Base-by-base conservation (phyloP, 2,329 filamentous ascomycete genomes). In the Fusarium austroafricanum region DNA sequence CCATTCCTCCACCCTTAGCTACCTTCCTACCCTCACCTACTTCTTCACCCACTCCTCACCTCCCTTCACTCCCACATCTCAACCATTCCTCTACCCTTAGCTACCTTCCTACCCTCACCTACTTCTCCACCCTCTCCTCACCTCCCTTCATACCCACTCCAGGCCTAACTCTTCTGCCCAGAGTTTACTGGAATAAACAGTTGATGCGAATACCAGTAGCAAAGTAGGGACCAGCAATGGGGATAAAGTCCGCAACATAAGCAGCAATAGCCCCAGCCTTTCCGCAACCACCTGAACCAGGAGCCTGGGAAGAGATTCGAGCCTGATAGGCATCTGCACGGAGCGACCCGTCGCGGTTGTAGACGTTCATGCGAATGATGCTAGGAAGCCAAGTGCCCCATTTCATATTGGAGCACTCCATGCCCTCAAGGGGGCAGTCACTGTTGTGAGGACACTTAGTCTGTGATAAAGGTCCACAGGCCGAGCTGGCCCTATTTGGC, bases 351-450 rank as follows among this genome's bases (percentile, higher is more conserved):
- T 57, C 54, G 2, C 54, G 47, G 47, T 57, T 57, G 31, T 57
- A 57, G 6, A 57, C 54, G 2, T 57, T 57, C 29, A 57, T 54
- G 21, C 54, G 54, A 5, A 57, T 43, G 8, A 57, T 57, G 4
- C 54, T 57, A n/a, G 54, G 54, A n/a, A 57, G 31, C 54, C 54
- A 57, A 4, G 54, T 57, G 9, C 54, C 54, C 54, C 47, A 54
- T 10, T 54, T 54, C 1, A 54, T 6, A 0, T 47, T 38, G 4
- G 4, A 23, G 18, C 54, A 57, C 47, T 57, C 54, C 54, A 57
- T 57, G 9, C 47, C 47, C n/a, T 17, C 47, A 29, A 57, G 20
- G 9, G 54, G 54, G 11, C 54, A 57, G 54, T 57, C 54, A 2
- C 6, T 8, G 38, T 57, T 57, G 0, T 54, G 2, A 0, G 54